These are phyloP conservation scores for Lentinula raphanica DNA, from an alignment of 768 basidiomycete species.

Conservation along the genomic window DNA sequence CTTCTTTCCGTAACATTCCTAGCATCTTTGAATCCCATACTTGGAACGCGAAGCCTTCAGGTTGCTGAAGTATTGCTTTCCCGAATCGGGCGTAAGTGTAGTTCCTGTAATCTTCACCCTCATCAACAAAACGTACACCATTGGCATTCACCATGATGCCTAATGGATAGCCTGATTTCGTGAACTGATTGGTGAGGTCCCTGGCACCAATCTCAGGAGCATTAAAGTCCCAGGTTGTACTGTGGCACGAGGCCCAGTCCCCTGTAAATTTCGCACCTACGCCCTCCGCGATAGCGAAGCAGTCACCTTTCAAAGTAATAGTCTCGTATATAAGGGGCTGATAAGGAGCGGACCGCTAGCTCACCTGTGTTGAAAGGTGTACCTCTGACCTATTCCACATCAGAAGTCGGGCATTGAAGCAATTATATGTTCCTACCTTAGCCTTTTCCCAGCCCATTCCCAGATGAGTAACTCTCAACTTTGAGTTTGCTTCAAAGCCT, in stretches of 20 bases:
- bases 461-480: conserved; percentile 47
- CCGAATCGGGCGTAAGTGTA: conserved; percentile 72
- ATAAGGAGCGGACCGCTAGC: background rate
- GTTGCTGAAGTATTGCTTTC: conserved; percentile 51
- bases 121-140: conserved; percentile 63
- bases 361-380: conserved; percentile 58
- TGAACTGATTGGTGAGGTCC: conserved; percentile 61
- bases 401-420: background rate
- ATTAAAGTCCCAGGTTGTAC: conserved; percentile 67
- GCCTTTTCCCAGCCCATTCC: conserved; percentile 57
- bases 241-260: conserved; percentile 71
- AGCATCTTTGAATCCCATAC: conserved; percentile 51
- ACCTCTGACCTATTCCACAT: conserved; percentile 47
- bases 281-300: conserved; percentile 45
- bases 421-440: conserved; percentile 30
- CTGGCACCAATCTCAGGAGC: conserved; percentile 51
- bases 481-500: conserved; percentile 56
- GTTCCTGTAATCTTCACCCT: conserved; percentile 66
- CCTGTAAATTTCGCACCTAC: conserved; percentile 53
- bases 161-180: conserved; percentile 69
- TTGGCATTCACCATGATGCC: conserved; percentile 61
- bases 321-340: background rate
- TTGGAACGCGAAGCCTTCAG: conserved; percentile 58
- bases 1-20: conserved; percentile 49
- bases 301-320: conserved; percentile 35